These are phyloP conservation scores for Colletotrichum camelliae DNA, from an alignment of 2,329 filamentous ascomycete species.

Conservation along the genomic window DNA sequence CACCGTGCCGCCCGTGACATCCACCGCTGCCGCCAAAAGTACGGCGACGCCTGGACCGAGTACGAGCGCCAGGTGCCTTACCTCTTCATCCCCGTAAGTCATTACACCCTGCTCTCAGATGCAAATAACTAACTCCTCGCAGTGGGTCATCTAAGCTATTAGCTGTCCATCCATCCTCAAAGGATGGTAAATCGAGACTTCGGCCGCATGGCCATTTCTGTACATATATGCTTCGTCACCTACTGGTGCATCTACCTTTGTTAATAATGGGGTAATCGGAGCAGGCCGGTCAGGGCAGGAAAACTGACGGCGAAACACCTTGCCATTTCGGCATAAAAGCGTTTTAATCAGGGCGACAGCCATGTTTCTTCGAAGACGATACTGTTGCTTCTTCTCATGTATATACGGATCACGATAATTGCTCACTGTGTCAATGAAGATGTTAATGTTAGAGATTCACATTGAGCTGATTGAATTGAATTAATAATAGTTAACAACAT, in stretches of 20 bases:
- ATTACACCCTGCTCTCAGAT: not conserved
- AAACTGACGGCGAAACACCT: not conserved
- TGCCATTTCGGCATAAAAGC: not conserved
- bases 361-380: not conserved
- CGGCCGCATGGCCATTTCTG: not conserved
- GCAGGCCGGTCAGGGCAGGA: not conserved
- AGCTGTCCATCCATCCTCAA: not conserved
- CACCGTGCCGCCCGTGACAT: constrained; percentile 81
- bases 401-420: not conserved
- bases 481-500: no score
- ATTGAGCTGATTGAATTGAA: not conserved
- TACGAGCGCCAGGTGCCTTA: constrained; percentile 83
- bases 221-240: not conserved
- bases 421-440: not conserved
- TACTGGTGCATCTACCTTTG: not conserved
- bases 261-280: not conserved
- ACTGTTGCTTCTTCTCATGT: not conserved
- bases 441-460: not conserved
- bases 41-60: constrained; percentile 82
- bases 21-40: constrained; percentile 75
- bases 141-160: not conserved
- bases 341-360: not conserved
- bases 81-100: constrained; percentile 68
- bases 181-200: not conserved
- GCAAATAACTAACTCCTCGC: not conserved